These are phyloP conservation scores for Phytophthora citricola DNA, from an alignment of 352 stramenopile species.

Conservation along the genomic window DNA sequence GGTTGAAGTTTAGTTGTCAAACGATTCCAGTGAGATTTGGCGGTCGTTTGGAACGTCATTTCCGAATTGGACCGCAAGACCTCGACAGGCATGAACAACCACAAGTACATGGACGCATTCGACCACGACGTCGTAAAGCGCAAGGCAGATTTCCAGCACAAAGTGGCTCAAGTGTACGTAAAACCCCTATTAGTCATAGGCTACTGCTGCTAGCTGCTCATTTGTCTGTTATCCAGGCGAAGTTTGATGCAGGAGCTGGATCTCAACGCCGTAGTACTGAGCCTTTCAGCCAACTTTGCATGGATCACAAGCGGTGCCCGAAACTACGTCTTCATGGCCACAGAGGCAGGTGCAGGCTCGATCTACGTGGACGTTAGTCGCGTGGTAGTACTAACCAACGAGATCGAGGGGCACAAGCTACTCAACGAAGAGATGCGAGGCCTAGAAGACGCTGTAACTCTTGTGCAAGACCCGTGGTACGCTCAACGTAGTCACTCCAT, in stretches of 20 bases:
- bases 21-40: conserved; percentile 25
- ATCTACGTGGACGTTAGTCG: conserved; percentile 65
- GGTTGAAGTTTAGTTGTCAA: conserved; percentile 37
- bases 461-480: conserved; percentile 67
- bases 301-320: conserved; percentile 70
- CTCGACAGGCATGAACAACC: conserved; percentile 54
- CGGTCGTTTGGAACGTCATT: conserved; percentile 22
- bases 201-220: too few relatives aligned
- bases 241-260: conserved; percentile 47
- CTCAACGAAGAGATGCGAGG: conserved; percentile 74
- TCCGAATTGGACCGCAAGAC: conserved; percentile 4
- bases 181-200: too few relatives aligned
- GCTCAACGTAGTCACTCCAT: conserved; percentile 36
- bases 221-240: conserved; percentile 37
- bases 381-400: conserved; percentile 69
- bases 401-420: conserved; percentile 77
- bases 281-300: conserved; percentile 68
- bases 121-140: conserved; percentile 51
- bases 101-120: conserved; percentile 66
- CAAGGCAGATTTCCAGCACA: conserved; percentile 54
- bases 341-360: conserved; percentile 61
- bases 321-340: conserved; percentile 76
- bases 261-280: conserved; percentile 61
- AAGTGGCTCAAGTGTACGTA: conserved; percentile 57
- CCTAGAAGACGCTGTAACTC: conserved; percentile 47